phyloP scores from a whole-genome alignment of 1,139 yeast genomes.

The Zygosaccharomyces sapae region DNA sequence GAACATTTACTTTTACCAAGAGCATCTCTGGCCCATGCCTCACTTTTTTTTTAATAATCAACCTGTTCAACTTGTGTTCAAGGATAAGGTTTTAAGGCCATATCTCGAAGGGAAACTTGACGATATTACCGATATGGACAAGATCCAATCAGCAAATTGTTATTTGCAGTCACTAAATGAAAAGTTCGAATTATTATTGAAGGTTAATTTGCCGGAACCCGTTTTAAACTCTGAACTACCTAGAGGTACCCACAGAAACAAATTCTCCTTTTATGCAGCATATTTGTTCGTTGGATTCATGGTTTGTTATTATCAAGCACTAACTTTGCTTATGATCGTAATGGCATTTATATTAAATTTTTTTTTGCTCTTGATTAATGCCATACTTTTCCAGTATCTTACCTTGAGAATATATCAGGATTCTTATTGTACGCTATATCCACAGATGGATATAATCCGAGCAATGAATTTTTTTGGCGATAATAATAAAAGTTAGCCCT shows the following conservation, averaged over 20 bases:
- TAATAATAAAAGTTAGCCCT: not conserved
- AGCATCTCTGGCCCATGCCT: not conserved
- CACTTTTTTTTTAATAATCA: not conserved
- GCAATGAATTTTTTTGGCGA: not conserved
- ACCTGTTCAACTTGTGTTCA: not conserved
- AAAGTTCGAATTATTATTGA: not conserved
- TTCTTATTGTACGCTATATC: not conserved
- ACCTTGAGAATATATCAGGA: not conserved
- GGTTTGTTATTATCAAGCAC: not conserved
- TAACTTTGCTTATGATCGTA: not conserved
- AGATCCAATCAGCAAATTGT: not conserved
- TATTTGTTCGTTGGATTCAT: not conserved
- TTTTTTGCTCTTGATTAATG: not conserved
- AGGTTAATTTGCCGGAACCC: not conserved
- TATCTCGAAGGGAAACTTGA: not conserved
- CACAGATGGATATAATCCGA: not conserved
- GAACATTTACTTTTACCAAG: not conserved
- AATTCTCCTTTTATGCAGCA: not conserved
- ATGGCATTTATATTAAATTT: not conserved
- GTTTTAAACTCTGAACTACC: not conserved
- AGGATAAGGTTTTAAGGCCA: not conserved
- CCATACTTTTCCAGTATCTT: not conserved
- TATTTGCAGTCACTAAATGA: not conserved
- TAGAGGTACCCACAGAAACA: not conserved
- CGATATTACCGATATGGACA: not conserved